phyloP scores from a whole-genome alignment of 2,329 filamentous ascomycete genomes.

The Botryotinia globosa region DNA sequence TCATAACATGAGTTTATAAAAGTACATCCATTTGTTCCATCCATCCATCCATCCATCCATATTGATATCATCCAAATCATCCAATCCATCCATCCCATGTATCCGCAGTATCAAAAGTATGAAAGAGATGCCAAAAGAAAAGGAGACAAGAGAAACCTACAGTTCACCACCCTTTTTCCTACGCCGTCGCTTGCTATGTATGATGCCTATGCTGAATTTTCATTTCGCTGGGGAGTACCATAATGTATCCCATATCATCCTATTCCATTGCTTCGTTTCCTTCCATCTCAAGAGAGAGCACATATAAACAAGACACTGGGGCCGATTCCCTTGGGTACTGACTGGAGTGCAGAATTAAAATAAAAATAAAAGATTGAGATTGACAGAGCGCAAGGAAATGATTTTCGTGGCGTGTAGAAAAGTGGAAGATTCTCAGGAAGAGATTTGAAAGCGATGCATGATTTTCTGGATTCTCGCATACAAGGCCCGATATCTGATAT shows the following conservation, averaged over 20 bases:
- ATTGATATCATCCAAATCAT: conserved; percentile 1
- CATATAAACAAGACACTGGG: not conserved
- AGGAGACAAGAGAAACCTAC: not conserved
- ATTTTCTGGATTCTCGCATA: not conserved
- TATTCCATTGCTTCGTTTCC: not conserved
- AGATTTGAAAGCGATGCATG: not conserved
- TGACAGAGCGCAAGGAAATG: not conserved
- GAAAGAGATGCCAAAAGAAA: not conserved
- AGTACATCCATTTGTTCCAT: conserved; percentile 18
- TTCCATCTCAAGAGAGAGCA: not conserved
- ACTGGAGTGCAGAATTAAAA: conserved; percentile 11
- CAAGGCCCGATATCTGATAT: not conserved
- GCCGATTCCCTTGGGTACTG: not conserved
- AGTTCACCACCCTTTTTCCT: conserved; percentile 5
- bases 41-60: conserved; percentile 2
- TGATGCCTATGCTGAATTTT: not conserved
- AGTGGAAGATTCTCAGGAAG: not conserved
- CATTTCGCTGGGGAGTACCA: not conserved
- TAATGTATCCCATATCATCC: conserved; percentile 2
- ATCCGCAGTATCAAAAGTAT: not conserved
- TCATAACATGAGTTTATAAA: conserved; percentile 12
- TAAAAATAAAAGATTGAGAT: not conserved
- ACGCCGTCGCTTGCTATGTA: conserved; percentile 19
- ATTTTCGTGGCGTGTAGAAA: not conserved
- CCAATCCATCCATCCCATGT: not conserved